These are phyloP conservation scores for Juglanconis juglandina DNA, from an alignment of 2,329 filamentous ascomycete species.

Conservation along the genomic window DNA sequence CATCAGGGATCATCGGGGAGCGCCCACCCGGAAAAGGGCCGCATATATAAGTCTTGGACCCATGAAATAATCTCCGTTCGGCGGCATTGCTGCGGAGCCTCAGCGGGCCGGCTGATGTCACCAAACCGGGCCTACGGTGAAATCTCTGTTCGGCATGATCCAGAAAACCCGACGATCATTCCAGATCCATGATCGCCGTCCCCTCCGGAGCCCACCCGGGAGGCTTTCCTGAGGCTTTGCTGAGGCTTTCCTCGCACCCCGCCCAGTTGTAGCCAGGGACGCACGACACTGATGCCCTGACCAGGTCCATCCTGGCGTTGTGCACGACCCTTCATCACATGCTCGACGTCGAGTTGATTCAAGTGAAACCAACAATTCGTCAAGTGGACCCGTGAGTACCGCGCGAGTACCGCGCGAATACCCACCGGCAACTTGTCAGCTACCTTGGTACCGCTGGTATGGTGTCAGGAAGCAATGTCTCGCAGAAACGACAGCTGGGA, in stretches of 20 bases:
- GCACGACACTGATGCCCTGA: background rate
- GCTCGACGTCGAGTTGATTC: slow-evolving; percentile 11
- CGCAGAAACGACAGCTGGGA: background rate
- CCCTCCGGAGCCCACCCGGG: background rate
- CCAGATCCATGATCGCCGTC: slow-evolving; percentile 8
- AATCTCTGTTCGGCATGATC: slow-evolving; percentile 18
- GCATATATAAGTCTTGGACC: background rate
- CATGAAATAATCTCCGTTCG: slow-evolving; percentile 4
- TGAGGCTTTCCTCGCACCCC: background rate
- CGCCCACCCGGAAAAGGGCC: slow-evolving; percentile 13
- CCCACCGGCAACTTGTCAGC: slow-evolving; percentile 6
- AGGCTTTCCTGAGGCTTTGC: background rate
- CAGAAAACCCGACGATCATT: background rate
- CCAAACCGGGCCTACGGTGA: slow-evolving; percentile 14
- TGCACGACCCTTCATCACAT: slow-evolving; percentile 12
- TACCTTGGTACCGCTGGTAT: slow-evolving; percentile 9
- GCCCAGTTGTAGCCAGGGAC: background rate
- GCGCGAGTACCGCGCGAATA: background rate
- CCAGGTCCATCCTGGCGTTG: background rate
- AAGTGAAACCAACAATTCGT: slow-evolving; percentile 5
- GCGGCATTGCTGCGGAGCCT: slow-evolving; percentile 13
- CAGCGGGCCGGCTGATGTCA: slow-evolving; percentile 16
- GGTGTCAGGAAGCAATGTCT: slow-evolving; percentile 9
- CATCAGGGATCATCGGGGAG: background rate
- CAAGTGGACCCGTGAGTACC: background rate